phyloP scores from a whole-genome alignment of 352 stramenopile species.

The Saprolegnia parasitica region DNA sequence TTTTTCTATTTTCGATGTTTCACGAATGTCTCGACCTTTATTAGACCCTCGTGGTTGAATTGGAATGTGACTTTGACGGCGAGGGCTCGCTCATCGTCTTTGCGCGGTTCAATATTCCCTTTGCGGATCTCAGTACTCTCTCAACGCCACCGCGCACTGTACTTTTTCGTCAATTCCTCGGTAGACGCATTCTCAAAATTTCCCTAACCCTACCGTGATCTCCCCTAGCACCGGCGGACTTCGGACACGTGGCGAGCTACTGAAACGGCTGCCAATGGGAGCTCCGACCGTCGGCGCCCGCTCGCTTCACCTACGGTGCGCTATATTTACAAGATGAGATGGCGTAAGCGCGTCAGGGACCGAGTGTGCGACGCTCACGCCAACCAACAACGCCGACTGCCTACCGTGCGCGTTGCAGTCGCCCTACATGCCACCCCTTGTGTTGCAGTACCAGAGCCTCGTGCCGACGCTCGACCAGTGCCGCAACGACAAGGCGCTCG shows the following conservation, averaged over 20 bases:
- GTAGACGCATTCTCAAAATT: constrained; percentile 6
- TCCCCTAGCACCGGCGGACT: constrained; percentile 20
- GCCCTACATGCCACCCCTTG: constrained; percentile 42
- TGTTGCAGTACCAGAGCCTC: constrained; percentile 45
- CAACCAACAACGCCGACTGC: constrained; percentile 41
- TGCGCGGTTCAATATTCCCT: not conserved
- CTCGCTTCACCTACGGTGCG: constrained; percentile 64
- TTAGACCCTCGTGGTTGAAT: constrained; percentile 44
- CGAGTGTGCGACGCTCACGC: constrained; percentile 53
- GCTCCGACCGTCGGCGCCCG: constrained; percentile 52
- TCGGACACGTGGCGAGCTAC: constrained; percentile 47
- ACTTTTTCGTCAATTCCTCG: constrained; percentile 23
- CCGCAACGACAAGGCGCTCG: constrained; percentile 57
- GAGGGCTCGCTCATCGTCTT: constrained; percentile 62
- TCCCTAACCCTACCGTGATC: no score
- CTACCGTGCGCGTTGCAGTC: constrained; percentile 56
- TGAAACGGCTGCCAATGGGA: constrained; percentile 81
- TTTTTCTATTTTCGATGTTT: not conserved
- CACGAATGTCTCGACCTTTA: no score
- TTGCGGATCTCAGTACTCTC: not conserved
- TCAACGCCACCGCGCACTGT: not conserved
- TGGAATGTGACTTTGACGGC: constrained; percentile 77
- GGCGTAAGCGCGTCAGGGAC: not conserved
- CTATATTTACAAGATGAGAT: not conserved
- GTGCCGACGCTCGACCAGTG: constrained; percentile 39